Evolutionary conservation across 2,329 filamentous ascomycete genomes (phyloP).

Genomic region (Neocucurbitaria cava): DNA sequence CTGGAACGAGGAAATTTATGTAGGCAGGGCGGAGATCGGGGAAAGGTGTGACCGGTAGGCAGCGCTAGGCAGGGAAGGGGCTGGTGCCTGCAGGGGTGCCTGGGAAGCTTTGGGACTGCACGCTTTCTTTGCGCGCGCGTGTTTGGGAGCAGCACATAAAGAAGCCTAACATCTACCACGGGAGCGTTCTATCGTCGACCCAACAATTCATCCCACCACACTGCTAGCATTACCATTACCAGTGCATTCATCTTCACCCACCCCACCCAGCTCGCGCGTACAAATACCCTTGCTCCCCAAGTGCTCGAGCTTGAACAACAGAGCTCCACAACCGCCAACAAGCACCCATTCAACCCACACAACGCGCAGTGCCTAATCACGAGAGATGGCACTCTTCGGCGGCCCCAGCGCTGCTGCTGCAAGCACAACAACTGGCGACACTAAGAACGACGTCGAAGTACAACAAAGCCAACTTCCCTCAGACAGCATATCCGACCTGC

Average conservation of each 20-base stretch:
- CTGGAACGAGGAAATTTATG: conserved; percentile 27
- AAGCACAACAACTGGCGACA: conserved; percentile 83
- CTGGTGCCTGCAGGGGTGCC: conserved; percentile 38
- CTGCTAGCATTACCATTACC: not conserved
- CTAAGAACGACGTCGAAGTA: conserved; percentile 86
- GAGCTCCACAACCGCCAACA: conserved; percentile 22
- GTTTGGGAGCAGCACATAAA: conserved; percentile 21
- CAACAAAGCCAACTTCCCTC: conserved; percentile 71
- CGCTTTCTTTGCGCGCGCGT: conserved; percentile 26
- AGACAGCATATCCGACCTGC: conserved; percentile 87
- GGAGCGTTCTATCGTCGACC: conserved; percentile 6
- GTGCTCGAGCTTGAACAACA: conserved; percentile 3
- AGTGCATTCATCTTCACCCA: not conserved
- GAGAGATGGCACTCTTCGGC: conserved; percentile 68
- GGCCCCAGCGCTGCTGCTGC: conserved; percentile 59
- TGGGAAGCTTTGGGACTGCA: conserved; percentile 30
- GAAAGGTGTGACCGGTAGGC: conserved; percentile 26
- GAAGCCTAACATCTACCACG: conserved; percentile 6
- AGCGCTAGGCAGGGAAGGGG: conserved; percentile 34
- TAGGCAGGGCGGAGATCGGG: conserved; percentile 22
- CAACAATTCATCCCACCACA: not conserved
- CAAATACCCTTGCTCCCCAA: not conserved
- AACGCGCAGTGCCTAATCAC: conserved; percentile 6
- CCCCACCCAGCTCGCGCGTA: conserved; percentile 7
- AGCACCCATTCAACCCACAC: conserved; percentile 3